These are phyloP conservation scores for Candida khao-thaluensis DNA, from an alignment of 805 yeast genomes.

Conservation along the genomic window DNA sequence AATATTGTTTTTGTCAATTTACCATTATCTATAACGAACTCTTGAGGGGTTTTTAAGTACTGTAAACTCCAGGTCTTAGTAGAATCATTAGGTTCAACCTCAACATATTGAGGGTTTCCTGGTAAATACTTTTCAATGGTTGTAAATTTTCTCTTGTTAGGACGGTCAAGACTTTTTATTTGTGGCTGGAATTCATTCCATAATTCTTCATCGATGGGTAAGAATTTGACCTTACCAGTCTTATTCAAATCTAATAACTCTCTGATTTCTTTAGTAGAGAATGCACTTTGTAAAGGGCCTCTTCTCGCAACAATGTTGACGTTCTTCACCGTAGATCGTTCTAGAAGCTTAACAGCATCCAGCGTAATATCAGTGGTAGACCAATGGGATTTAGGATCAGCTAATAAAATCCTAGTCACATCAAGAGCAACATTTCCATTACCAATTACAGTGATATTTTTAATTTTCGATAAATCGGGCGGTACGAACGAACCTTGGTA, in stretches of 20 bases:
- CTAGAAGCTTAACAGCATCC: constrained; percentile 55
- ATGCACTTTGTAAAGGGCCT: constrained; percentile 82
- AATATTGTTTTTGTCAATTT: constrained; percentile 50
- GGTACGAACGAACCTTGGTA: constrained; percentile 30
- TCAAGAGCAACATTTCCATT: constrained; percentile 97
- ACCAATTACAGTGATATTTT: constrained; percentile 80
- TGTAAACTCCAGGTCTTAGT: constrained; percentile 60
- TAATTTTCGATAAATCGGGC: constrained; percentile 61
- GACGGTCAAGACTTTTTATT: constrained; percentile 41
- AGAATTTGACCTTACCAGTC: constrained; percentile 46
- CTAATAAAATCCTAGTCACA: constrained; percentile 74
- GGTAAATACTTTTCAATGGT: constrained; percentile 52
- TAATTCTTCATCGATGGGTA: constrained; percentile 33
- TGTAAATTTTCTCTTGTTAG: constrained; percentile 63
- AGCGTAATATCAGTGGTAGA: constrained; percentile 68
- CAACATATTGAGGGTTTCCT: background rate
- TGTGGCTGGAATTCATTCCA: constrained; percentile 25
- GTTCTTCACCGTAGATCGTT: constrained; percentile 52
- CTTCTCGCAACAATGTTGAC: constrained; percentile 82
- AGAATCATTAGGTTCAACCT: too few relatives aligned
- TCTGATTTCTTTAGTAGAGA: constrained; percentile 87
- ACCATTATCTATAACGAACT: constrained; percentile 37
- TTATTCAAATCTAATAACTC: constrained; percentile 66
- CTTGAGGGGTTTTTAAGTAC: constrained; percentile 65
- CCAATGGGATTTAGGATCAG: constrained; percentile 56